phyloP scores from a whole-genome alignment of 176 grass and related monocot genomes.

The Zea luxurians region DNA sequence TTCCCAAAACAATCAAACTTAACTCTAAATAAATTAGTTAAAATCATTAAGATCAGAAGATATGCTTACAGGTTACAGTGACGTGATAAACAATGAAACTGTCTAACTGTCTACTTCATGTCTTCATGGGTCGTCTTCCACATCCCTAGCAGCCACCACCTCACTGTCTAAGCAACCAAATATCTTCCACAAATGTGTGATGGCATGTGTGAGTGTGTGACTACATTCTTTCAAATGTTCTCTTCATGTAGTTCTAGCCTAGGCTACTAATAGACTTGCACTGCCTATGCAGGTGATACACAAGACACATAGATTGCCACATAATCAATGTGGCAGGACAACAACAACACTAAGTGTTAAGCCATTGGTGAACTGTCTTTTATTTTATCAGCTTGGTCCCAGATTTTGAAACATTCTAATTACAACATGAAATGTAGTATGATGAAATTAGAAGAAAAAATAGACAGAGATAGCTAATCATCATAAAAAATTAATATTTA shows the following conservation, averaged over 20 bases:
- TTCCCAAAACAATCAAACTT: background rate
- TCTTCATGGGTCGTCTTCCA: background rate
- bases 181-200: background rate
- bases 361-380: background rate
- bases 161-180: background rate
- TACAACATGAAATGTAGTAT: background rate
- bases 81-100: background rate
- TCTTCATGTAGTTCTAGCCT: too few relatives aligned
- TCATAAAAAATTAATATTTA: background rate
- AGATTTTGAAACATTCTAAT: background rate
- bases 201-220: background rate
- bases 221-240: background rate
- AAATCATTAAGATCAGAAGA: background rate
- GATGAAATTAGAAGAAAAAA: background rate
- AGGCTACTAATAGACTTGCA: background rate
- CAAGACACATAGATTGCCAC: background rate
- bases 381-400: background rate
- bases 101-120: background rate
- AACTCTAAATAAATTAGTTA: background rate
- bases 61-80: background rate
- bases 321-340: background rate
- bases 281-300: background rate
- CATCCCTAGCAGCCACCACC: background rate
- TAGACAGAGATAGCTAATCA: background rate
- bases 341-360: background rate